Percentiles rank a stretch among this genome's conserved stretches.
phyloP scores from a whole-genome alignment of 169 alveolate species.

The Cyclospora cayetanensis region DNA sequence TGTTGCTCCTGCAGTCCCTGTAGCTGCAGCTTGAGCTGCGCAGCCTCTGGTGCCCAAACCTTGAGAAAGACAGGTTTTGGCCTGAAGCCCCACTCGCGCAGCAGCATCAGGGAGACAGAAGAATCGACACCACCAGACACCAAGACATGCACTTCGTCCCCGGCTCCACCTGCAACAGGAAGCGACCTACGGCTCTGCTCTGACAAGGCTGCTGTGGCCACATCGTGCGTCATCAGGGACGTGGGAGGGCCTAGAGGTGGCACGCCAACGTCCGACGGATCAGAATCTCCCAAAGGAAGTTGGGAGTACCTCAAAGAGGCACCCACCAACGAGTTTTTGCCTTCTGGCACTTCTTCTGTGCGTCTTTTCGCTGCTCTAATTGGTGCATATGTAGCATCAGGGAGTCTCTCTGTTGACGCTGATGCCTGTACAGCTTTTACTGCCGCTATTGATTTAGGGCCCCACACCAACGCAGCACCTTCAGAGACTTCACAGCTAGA shows the following conservation, averaged over 20 bases:
- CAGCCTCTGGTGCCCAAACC: constrained; percentile 74
- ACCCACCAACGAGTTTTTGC: not conserved
- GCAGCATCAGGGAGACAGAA: constrained; percentile 77
- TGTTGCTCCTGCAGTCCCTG: not conserved
- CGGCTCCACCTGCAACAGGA: constrained; percentile 5
- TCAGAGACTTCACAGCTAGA: not conserved
- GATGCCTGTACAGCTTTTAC: not conserved
- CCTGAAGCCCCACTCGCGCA: constrained; percentile 78
- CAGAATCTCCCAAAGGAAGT: not conserved
- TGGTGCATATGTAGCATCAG: not conserved
- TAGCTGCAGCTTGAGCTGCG: constrained; percentile 18
- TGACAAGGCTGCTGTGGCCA: not conserved
- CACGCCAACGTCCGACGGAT: not conserved
- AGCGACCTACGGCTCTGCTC: not conserved
- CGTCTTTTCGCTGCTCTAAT: not conserved
- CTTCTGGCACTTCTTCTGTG: not conserved
- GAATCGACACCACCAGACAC: constrained; percentile 85
- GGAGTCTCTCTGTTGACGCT: not conserved
- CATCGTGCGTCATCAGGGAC: not conserved
- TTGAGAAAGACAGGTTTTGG: constrained; percentile 77
- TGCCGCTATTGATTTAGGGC: not conserved
- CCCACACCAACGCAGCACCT: not conserved
- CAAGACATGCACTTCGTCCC: constrained; percentile 76
- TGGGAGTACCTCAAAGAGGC: not conserved
- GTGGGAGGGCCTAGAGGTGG: not conserved